Conservation (phyloP, 305 asterid genomes). For the Solanum aculeatissimum region DNA sequence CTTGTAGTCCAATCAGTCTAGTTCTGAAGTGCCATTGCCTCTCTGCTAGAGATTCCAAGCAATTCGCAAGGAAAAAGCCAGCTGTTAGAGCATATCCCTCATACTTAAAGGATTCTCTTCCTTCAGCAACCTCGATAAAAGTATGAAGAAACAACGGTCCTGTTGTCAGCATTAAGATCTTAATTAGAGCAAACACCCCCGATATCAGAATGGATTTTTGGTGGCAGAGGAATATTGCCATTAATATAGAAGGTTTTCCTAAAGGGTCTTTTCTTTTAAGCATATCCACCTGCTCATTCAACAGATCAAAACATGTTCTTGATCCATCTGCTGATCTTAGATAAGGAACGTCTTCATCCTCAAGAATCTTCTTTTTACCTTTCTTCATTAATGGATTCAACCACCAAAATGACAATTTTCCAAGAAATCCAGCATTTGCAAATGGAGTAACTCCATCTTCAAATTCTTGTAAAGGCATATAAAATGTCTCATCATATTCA, state of each 20-base stretch:
- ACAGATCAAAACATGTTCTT: neutral
- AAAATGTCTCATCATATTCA: neutral
- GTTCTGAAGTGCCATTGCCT: constrained; percentile 5
- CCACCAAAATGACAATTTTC: neutral
- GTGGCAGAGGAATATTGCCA: neutral
- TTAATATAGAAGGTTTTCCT: neutral
- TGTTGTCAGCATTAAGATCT: neutral
- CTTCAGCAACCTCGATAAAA: constrained; percentile 4
- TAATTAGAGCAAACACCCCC: neutral
- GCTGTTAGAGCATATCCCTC: neutral
- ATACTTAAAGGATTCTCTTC: neutral
- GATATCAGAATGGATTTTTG: neutral
- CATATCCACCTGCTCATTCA: neutral
- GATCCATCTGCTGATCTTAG: neutral
- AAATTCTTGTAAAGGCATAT: neutral
- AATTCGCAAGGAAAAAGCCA: constrained; percentile 1
- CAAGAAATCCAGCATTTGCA: neutral
- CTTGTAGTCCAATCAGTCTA: neutral
- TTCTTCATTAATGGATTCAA: neutral
- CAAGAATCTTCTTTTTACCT: neutral
- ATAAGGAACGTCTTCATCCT: neutral
- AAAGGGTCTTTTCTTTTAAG: neutral
- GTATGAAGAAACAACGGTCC: constrained; percentile 1
- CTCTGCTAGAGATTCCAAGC: constrained; percentile 3
- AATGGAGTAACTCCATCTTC: neutral